phyloP scores from a whole-genome alignment of 495 filamentous ascomycete species.

The Penicillium roqueforti region DNA sequence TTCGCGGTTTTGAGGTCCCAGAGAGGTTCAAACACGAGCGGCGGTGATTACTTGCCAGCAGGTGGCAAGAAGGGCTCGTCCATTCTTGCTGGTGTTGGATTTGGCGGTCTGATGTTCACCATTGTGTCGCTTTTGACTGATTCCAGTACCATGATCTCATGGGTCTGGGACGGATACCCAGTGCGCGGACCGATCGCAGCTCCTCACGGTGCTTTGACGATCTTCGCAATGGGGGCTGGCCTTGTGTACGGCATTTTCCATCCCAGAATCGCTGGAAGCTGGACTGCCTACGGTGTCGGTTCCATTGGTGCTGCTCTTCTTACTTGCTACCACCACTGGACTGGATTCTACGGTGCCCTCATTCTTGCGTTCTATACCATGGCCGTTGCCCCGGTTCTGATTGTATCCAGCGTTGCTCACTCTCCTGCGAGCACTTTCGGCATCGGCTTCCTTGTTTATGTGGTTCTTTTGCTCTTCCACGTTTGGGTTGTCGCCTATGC shows the following conservation, averaged over 20 bases:
- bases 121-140: conserved; percentile 92
- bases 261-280: conserved; percentile 65
- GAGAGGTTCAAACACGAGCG: conserved; percentile 50
- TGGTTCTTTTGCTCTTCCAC: conserved; percentile 86
- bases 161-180: conserved; percentile 98
- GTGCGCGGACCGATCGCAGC: conserved; percentile 83
- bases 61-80: conserved; percentile 61
- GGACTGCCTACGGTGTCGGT: conserved; percentile 76
- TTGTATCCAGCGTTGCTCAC: conserved; percentile 69
- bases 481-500: conserved; percentile 99
- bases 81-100: conserved; percentile 66
- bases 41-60: conserved; percentile 46
- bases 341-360: conserved; percentile 83
- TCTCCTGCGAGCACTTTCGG: conserved; percentile 77
- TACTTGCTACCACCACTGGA: conserved; percentile 77
- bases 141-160: conserved; percentile 97
- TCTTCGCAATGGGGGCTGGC: conserved; percentile 81
- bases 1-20: conserved; percentile 70
- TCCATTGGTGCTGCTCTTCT: conserved; percentile 76
- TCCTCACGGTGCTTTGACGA: conserved; percentile 80
- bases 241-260: conserved; percentile 72
- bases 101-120: conserved; percentile 84
- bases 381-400: conserved; percentile 73
- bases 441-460: conserved; percentile 82
- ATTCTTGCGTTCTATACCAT: conserved; percentile 72